Evolutionary conservation across 2,329 filamentous ascomycete species (phyloP), one percentile per base, ranked within the genome.

Genomic region (Bipolaris oryzae): DNA sequence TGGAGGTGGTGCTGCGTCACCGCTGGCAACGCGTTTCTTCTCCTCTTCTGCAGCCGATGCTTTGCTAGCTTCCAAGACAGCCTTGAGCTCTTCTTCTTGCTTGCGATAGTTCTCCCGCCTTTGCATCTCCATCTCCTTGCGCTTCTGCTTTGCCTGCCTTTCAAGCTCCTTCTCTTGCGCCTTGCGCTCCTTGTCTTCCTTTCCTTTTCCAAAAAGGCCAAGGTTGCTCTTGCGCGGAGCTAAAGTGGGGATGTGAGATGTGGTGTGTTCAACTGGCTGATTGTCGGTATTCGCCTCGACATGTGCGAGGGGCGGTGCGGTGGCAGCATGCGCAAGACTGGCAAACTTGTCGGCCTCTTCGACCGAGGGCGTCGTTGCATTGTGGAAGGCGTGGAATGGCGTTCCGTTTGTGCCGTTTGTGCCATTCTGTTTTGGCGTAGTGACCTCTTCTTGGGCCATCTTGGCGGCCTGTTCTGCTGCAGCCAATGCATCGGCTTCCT

Each of bases 401-500:
- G 63, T 44, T 31, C 68, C 80, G 42, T 76, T 76, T 11, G 63
- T 44, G 34, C 68, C 80, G 43, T 76, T 76, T 13, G 67, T 51
- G 21, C 68, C 80, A 65, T 70, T 83, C 78, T 53, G 81, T 80
- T 62, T 87, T 70, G 10, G 81, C 75, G 43, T 85, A 66, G 42
- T 85, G 78, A 62, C 80, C 53, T 84, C 82, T 70, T 87, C 89
- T 75, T 83, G 87, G 77, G 74, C 56, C 69, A 77, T 23, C 69
- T 76, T 70, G n/a, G 72, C 68, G 7, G 71, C 74, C 43, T 70
- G 64, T 43, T 72, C 69, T 23, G 74, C 76, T 10, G 75, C 74
- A 10, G 74, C 73, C 35, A 82, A 77, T 10, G 89, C 89, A 74
- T 96, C 92, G 44, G 86, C 88, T 68, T 96, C 92, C 73, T 96